phyloP scores from a whole-genome alignment of 108 stramenopile genomes.

The Cyclotella baltica region DNA sequence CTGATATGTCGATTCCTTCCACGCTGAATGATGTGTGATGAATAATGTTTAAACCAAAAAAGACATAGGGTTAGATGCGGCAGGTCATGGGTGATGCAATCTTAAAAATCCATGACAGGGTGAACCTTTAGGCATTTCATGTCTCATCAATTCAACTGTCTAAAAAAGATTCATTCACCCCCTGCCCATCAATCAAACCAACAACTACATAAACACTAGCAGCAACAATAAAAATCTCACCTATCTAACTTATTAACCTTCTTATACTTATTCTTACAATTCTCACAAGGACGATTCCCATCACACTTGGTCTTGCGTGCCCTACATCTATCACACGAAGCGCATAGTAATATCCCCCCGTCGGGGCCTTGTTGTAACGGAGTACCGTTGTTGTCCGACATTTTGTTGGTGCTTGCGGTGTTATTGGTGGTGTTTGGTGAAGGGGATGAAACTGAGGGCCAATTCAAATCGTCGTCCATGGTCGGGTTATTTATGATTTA shows the following conservation, averaged over 20 bases:
- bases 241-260: conserved; percentile 76
- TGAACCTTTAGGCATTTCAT: neutral
- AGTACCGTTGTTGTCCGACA: neutral
- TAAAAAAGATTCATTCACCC: no score
- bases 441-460: neutral
- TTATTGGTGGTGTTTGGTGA: neutral
- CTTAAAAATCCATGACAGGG: no score
- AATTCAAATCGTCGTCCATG: no score
- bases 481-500: no score
- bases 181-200: neutral
- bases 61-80: neutral
- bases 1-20: conserved; percentile 65
- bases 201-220: neutral
- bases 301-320: conserved; percentile 88
- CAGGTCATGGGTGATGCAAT: no score
- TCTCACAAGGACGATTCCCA: conserved; percentile 77
- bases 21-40: conserved; percentile 28
- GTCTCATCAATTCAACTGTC: neutral
- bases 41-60: neutral
- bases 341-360: conserved; percentile 54
- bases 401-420: neutral
- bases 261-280: conserved; percentile 81
- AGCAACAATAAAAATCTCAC: conserved; percentile 4
- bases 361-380: neutral
- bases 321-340: conserved; percentile 86